phyloP scores from a whole-genome alignment of 495 filamentous ascomycete species.

The Platismatia glauca region DNA sequence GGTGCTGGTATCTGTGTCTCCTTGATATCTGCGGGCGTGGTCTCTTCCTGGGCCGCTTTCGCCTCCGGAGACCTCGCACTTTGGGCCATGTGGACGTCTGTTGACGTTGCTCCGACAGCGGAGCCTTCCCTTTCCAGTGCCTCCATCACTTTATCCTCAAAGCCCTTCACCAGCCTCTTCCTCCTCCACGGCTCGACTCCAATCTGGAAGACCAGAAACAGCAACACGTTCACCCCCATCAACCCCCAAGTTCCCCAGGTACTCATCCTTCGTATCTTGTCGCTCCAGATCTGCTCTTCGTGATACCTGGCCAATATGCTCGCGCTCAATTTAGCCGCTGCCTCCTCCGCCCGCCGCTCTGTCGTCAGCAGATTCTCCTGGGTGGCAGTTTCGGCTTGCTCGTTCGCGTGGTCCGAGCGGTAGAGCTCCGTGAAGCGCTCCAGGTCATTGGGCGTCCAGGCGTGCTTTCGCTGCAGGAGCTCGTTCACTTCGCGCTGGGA shows the following conservation, averaged over 20 bases:
- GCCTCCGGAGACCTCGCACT: conserved; percentile 24
- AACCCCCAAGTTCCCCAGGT: conserved; percentile 98
- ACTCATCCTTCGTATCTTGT: conserved; percentile 89
- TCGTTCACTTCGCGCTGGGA: conserved; percentile 95
- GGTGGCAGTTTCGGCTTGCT: conserved; percentile 72
- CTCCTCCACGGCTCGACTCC: conserved; percentile 93
- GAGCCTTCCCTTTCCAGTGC: conserved; percentile 68
- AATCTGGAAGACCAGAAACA: conserved; percentile 83
- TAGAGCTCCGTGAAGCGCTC: conserved; percentile 93
- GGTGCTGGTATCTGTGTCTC: conserved; percentile 22
- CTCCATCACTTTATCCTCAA: conserved; percentile 69
- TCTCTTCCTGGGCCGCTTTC: conserved; percentile 21
- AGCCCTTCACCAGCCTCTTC: conserved; percentile 64
- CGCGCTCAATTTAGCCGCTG: conserved; percentile 60
- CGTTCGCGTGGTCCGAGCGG: conserved; percentile 84
- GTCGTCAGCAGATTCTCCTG: conserved; percentile 60
- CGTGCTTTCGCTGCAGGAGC: conserved; percentile 85
- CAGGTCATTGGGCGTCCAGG: conserved; percentile 77
- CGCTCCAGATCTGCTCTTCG: conserved; percentile 98
- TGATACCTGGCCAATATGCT: conserved; percentile 86
- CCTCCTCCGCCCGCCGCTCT: conserved; percentile 69
- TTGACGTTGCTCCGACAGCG: conserved; percentile 22
- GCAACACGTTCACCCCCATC: conserved; percentile 89
- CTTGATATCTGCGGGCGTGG: conserved; percentile 24
- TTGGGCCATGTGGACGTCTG: background rate